Percentiles rank a stretch among this genome's conserved stretches.
phyloP scores from a whole-genome alignment of 179 eudicot genomes.

The Sideroxylon spinosum region DNA sequence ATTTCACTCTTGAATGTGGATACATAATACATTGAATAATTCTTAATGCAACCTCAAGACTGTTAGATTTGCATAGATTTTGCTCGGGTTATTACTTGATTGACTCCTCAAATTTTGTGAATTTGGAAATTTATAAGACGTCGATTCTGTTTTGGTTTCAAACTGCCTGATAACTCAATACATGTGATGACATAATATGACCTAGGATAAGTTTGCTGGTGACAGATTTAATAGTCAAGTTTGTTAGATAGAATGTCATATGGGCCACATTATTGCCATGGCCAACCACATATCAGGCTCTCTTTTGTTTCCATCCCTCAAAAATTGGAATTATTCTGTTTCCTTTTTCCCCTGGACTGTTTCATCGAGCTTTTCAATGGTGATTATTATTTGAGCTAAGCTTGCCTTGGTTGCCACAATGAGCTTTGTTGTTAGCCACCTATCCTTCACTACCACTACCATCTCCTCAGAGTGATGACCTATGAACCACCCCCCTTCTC shows the following conservation, averaged over 20 bases:
- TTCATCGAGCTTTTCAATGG: background rate
- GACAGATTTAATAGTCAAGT: background rate
- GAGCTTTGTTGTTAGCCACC: background rate
- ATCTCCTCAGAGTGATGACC: background rate
- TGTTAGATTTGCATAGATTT: background rate
- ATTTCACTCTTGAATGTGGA: background rate
- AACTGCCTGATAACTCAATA: background rate
- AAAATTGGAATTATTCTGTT: background rate
- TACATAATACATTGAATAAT: background rate
- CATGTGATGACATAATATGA: background rate
- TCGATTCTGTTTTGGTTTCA: background rate
- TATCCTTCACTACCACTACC: constrained; percentile 1
- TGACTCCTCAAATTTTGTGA: background rate
- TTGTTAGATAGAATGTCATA: background rate
- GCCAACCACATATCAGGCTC: no score
- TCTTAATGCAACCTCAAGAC: background rate
- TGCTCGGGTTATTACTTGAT: background rate
- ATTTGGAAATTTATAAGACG: background rate
- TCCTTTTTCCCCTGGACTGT: background rate
- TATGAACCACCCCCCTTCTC: background rate
- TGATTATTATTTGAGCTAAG: background rate
- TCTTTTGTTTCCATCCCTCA: background rate
- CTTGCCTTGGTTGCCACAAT: background rate
- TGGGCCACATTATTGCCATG: background rate
- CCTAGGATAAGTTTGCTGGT: background rate